phyloP scores from a whole-genome alignment of 1,284 basidiomycete genomes.

The Xerocomus minutiporus region DNA sequence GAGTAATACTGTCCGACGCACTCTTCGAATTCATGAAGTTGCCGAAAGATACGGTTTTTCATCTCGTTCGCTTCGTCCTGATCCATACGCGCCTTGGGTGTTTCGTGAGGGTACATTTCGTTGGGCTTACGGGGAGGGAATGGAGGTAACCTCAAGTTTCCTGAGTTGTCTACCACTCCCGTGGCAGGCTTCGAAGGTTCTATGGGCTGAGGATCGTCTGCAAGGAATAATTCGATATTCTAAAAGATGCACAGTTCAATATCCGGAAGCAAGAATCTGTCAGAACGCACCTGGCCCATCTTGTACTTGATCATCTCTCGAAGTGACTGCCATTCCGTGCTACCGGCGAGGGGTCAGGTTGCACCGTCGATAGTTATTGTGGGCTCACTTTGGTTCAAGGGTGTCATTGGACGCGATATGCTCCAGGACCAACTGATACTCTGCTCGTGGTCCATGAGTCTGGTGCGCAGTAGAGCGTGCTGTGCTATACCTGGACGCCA shows the following conservation, averaged over 20 bases:
- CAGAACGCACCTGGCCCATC: conserved; percentile 50
- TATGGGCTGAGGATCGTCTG: conserved; percentile 35
- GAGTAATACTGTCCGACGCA: conserved; percentile 36
- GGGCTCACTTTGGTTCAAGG: conserved; percentile 55
- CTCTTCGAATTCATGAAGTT: conserved; percentile 77
- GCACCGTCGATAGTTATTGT: conserved; percentile 1
- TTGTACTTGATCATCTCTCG: conserved; percentile 70
- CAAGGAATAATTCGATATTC: conserved; percentile 59
- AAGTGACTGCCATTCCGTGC: conserved; percentile 71
- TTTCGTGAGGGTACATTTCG: conserved; percentile 48
- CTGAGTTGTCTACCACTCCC: conserved; percentile 35
- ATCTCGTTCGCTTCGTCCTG: conserved; percentile 59
- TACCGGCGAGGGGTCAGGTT: conserved; percentile 31
- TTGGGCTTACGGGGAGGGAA: conserved; percentile 62
- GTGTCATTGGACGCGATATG: conserved; percentile 66
- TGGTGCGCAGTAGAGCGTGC: background rate
- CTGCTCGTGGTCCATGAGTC: conserved; percentile 35
- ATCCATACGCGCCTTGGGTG: conserved; percentile 59
- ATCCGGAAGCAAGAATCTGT: conserved; percentile 1
- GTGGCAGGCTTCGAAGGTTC: conserved; percentile 18
- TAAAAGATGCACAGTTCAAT: conserved; percentile 24
- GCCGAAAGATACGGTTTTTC: conserved; percentile 55
- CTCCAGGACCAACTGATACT: conserved; percentile 60
- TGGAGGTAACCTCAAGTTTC: conserved; percentile 75
- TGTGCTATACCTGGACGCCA: conserved; percentile 45